Evolutionary conservation across 495 filamentous ascomycete genomes (phyloP), one percentile per base, ranked within the genome.

Genomic region (Durotheca rogersii): DNA sequence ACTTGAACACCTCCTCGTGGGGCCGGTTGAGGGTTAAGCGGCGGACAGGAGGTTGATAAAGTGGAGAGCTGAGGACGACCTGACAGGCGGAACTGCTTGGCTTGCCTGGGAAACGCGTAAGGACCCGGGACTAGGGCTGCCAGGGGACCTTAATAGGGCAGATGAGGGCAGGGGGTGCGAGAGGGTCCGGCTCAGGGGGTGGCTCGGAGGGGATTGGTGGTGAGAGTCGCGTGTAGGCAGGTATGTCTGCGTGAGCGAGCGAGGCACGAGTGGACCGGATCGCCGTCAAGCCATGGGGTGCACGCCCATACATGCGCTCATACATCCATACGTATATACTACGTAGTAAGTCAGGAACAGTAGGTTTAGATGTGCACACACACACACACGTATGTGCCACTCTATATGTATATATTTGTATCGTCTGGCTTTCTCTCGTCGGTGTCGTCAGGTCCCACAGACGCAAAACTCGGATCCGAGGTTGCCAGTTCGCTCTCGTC

Each of bases 201-300:
- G 23, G 23, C 23, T 27, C 4, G 23, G 23, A 9, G 9, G 23
- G 23, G 23, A n/a, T n/a, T n/a, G n/a, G n/a, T n/a, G n/a, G n/a
- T n/a, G n/a, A n/a, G n/a, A n/a, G n/a, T n/a, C n/a, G n/a, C n/a
- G n/a, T n/a, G n/a, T n/a, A n/a, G n/a, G n/a, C n/a, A n/a, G n/a
- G n/a, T n/a, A n/a, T n/a, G n/a, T n/a, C n/a, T n/a, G n/a, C n/a
- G n/a, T 27, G 10, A 38, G 36, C 23, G 32, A 20, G 21, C 17
- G 33, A 29, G 37, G 50, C 23, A 33, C 9, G 7, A 34, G 45
- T 54, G 56, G 56, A 51, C 51, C 41, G 41, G 56, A 59, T 59
- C 56, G 40, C 40, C 21, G 31, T 47, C 37, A 51, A 51, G 41
- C 56, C 56, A 59, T 59, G 56, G n/a, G n/a, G n/a, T 59, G 56